phyloP scores from a whole-genome alignment of 2,329 filamentous ascomycete genomes.

The Myriosclerotinia duriaeana region DNA sequence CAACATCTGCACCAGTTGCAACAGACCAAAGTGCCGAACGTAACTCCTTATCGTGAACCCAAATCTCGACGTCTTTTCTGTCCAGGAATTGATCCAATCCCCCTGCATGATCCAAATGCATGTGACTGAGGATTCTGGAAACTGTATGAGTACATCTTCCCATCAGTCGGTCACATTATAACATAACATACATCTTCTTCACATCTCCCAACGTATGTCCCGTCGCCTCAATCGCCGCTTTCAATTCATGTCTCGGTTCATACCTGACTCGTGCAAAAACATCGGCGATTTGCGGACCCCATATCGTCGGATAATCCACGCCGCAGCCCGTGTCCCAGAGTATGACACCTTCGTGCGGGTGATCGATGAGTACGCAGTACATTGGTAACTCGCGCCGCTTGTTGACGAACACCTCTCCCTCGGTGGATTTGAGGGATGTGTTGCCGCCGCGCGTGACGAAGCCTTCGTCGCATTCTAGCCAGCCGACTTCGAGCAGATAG shows the following conservation, averaged over 20 bases:
- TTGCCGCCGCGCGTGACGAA: slow-evolving; percentile 41
- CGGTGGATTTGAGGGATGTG: slow-evolving; percentile 31
- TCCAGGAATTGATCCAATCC: slow-evolving; percentile 48
- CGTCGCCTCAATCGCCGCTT: slow-evolving; percentile 41
- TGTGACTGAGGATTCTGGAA: slow-evolving; percentile 45
- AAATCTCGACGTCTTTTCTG: slow-evolving; percentile 46
- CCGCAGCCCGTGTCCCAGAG: slow-evolving; percentile 37
- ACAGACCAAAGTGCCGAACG: slow-evolving; percentile 48
- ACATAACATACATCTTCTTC: slow-evolving; percentile 42
- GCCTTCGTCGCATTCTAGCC: slow-evolving; percentile 48
- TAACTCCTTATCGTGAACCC: slow-evolving; percentile 50
- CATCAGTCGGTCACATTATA: not conserved
- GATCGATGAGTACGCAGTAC: slow-evolving; percentile 36
- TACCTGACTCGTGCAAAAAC: slow-evolving; percentile 42
- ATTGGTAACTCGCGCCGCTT: slow-evolving; percentile 35
- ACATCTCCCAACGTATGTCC: slow-evolving; percentile 48
- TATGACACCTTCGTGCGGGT: slow-evolving; percentile 35
- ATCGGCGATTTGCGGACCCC: slow-evolving; percentile 43
- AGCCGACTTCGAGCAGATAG: slow-evolving; percentile 48
- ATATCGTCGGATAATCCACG: slow-evolving; percentile 36
- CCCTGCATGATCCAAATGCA: slow-evolving; percentile 51
- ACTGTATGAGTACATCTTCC: not conserved
- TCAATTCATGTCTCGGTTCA: slow-evolving; percentile 36
- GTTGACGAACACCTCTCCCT: slow-evolving; percentile 31
- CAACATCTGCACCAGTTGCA: slow-evolving; percentile 45